phyloP scores from a whole-genome alignment of 2,329 filamentous ascomycete genomes.

The Beauveria sp. region DNA sequence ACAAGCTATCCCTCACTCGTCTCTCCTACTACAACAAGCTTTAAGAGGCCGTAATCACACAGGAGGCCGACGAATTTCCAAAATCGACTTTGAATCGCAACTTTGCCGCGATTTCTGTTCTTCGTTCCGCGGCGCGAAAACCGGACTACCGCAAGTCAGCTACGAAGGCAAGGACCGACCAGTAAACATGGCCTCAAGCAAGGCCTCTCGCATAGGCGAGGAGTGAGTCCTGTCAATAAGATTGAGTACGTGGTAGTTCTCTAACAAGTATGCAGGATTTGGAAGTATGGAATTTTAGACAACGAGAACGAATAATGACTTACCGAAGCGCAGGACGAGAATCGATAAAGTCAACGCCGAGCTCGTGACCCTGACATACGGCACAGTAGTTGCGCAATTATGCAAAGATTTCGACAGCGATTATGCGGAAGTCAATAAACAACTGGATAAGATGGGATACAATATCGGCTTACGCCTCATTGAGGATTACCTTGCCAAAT shows the following conservation, averaged over 20 bases:
- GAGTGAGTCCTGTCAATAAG: slow-evolving; percentile 38
- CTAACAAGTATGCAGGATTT: slow-evolving; percentile 57
- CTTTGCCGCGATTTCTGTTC: not conserved
- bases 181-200: slow-evolving; percentile 48
- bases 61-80: not conserved
- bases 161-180: not conserved
- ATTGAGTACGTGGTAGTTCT: slow-evolving; percentile 17
- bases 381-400: slow-evolving; percentile 91
- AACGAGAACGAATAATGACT: slow-evolving; percentile 11
- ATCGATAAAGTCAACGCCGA: slow-evolving; percentile 98
- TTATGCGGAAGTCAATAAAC: slow-evolving; percentile 93
- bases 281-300: slow-evolving; percentile 59
- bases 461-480: slow-evolving; percentile 95
- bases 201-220: slow-evolving; percentile 54
- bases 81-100: not conserved
- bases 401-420: slow-evolving; percentile 95
- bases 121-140: not conserved
- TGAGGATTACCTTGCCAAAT: slow-evolving; percentile 95
- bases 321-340: slow-evolving; percentile 59
- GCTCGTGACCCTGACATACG: slow-evolving; percentile 93
- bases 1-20: slow-evolving; percentile 10
- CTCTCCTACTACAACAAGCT: not conserved
- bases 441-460: slow-evolving; percentile 98
- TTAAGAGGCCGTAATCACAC: not conserved
- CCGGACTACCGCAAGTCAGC: not conserved